Percentiles rank a stretch among this genome's conserved stretches.
These are phyloP conservation scores for Leccinum longicurvipes DNA, from an alignment of 768 basidiomycete genomes.

Conservation along the genomic window DNA sequence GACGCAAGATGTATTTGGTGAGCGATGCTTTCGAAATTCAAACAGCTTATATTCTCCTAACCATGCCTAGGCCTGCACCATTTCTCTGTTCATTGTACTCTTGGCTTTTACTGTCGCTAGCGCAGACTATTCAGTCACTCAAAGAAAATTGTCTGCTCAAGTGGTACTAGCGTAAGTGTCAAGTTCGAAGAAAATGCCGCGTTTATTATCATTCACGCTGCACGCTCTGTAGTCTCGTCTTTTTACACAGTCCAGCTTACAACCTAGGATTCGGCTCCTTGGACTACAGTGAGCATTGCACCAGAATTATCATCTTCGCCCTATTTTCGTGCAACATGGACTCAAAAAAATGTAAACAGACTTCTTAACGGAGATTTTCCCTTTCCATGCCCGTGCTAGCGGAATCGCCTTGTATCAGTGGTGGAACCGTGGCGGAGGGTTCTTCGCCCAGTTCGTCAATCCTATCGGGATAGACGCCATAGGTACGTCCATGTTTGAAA, in stretches of 20 bases:
- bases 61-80: background rate
- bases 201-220: background rate
- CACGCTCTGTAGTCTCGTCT: background rate
- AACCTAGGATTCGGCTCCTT: background rate
- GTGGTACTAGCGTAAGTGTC: background rate
- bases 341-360: background rate
- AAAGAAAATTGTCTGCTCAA: background rate
- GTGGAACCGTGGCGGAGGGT: background rate
- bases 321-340: background rate
- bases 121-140: background rate
- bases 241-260: background rate
- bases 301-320: background rate
- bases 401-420: background rate
- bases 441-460: background rate
- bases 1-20: background rate
- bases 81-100: background rate
- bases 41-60: background rate
- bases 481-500: background rate
- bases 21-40: background rate
- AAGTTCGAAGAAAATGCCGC: background rate
- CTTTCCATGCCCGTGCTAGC: background rate
- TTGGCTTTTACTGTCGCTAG: background rate
- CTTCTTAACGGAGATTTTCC: background rate
- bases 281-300: background rate
- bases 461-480: background rate